Percentiles rank a stretch among this genome's conserved stretches.
phyloP scores from a whole-genome alignment of 2,329 filamentous ascomycete species.

The Botrytis elliptica region DNA sequence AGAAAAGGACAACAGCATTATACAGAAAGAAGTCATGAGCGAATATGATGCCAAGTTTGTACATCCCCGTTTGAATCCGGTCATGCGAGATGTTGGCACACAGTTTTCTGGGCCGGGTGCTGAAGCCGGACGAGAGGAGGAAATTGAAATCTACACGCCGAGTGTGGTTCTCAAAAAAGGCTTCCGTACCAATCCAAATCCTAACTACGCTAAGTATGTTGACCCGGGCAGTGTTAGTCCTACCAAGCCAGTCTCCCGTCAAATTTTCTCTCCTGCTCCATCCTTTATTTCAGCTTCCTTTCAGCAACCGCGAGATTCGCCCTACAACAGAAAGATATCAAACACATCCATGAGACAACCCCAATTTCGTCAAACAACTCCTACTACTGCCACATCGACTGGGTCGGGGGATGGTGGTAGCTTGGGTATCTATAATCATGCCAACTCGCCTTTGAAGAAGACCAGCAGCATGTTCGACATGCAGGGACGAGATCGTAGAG shows the following conservation, averaged over 20 bases:
- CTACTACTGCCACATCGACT: constrained; percentile 33
- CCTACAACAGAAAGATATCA: constrained; percentile 40
- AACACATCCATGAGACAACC: constrained; percentile 52
- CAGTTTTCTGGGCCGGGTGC: constrained; percentile 57
- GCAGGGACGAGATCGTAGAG: constrained; percentile 43
- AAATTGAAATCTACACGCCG: constrained; percentile 60
- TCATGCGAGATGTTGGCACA: constrained; percentile 74
- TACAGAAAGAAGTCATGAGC: constrained; percentile 88
- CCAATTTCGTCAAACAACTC: constrained; percentile 48
- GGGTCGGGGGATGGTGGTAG: constrained; percentile 65
- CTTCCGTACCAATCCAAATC: constrained; percentile 81
- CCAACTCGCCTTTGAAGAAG: constrained; percentile 81
- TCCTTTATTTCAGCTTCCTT: constrained; percentile 39
- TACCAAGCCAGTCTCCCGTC: constrained; percentile 34
- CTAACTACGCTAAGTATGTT: constrained; percentile 71
- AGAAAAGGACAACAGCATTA: constrained; percentile 76
- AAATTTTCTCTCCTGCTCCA: constrained; percentile 39
- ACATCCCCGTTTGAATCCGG: constrained; percentile 79
- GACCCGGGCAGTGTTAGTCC: constrained; percentile 58
- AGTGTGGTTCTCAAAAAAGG: constrained; percentile 66
- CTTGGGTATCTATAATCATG: constrained; percentile 76
- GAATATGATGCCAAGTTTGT: constrained; percentile 98
- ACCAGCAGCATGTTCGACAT: constrained; percentile 62
- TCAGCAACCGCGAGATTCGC: constrained; percentile 40
- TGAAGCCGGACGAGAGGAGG: constrained; percentile 39